Evolutionary conservation across 192 early-diverging fungal species (phyloP).

Genomic region (Backusella australiensis): DNA sequence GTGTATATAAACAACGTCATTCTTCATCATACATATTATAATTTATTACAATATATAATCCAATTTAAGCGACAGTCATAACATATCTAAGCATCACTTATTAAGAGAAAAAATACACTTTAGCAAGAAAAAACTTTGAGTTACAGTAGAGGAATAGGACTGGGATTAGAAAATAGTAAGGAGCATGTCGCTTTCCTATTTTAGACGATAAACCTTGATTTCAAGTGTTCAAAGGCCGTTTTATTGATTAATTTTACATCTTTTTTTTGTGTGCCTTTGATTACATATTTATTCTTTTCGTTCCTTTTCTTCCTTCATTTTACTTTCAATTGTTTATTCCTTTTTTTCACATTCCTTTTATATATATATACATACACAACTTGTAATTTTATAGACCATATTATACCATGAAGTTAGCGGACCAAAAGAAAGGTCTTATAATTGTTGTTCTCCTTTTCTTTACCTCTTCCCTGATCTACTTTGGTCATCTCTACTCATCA

Average conservation of each 20-base stretch:
- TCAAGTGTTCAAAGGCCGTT: not conserved
- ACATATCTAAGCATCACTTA: not conserved
- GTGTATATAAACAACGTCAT: not conserved
- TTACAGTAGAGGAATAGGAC: not conserved
- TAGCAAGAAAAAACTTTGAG: not conserved
- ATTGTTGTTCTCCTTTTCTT: not conserved
- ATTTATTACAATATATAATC: not conserved
- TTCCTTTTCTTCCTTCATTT: not conserved
- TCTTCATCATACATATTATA: not conserved
- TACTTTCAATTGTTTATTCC: not conserved
- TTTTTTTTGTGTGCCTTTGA: not conserved
- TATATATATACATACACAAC: not conserved
- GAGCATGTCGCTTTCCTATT: not conserved
- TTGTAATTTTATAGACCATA: not conserved
- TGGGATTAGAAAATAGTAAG: not conserved
- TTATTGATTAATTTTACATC: not conserved
- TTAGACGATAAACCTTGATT: not conserved
- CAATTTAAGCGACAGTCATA: not conserved
- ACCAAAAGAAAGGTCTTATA: conserved; percentile 2
- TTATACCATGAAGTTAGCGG: not conserved
- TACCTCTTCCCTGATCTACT: not conserved
- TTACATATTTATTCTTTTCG: not conserved
- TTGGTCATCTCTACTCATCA: conserved; percentile 4
- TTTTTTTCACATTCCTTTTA: not conserved
- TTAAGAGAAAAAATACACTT: not conserved